Percentiles rank a stretch among this genome's conserved stretches.
Evolutionary conservation across 805 yeast genomes (phyloP).

Genomic region (Tetrapisispora namnaoensis): DNA sequence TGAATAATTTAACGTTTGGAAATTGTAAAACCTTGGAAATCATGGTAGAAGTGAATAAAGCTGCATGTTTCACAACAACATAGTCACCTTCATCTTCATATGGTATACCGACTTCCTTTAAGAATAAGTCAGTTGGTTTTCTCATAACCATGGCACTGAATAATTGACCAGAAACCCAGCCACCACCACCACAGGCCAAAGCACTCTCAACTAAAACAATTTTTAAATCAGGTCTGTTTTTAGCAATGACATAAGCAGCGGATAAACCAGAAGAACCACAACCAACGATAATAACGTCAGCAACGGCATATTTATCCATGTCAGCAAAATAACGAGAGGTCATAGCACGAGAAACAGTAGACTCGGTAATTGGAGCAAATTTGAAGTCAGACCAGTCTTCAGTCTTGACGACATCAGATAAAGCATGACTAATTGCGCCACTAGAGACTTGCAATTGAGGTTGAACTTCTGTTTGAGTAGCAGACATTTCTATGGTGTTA

Average conservation of each 20-base stretch:
- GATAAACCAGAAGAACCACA: conserved; percentile 72
- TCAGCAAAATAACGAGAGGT: conserved; percentile 64
- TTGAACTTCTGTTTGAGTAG: neutral
- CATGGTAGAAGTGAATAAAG: conserved; percentile 62
- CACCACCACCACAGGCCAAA: conserved; percentile 76
- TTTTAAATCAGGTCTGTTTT: conserved; percentile 64
- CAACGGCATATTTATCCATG: conserved; percentile 62
- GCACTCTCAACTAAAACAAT: conserved; percentile 65
- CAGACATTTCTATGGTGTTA: neutral
- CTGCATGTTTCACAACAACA: conserved; percentile 74
- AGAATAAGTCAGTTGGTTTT: conserved; percentile 65
- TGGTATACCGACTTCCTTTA: conserved; percentile 52
- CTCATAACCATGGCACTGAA: conserved; percentile 73
- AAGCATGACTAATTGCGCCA: conserved; percentile 18
- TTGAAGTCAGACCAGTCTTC: conserved; percentile 57
- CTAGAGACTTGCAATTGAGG: conserved; percentile 8
- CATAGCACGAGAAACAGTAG: conserved; percentile 75
- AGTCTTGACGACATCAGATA: conserved; percentile 25
- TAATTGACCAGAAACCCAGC: conserved; percentile 69
- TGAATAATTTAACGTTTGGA: conserved; percentile 68
- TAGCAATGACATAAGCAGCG: conserved; percentile 66
- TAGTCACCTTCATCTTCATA: conserved; percentile 75
- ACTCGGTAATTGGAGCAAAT: conserved; percentile 67
- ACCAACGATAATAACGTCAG: conserved; percentile 67
- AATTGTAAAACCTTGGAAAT: conserved; percentile 57